Conservation (phyloP, 2,329 filamentous ascomycete genomes). For the Xylaria sp. region DNA sequence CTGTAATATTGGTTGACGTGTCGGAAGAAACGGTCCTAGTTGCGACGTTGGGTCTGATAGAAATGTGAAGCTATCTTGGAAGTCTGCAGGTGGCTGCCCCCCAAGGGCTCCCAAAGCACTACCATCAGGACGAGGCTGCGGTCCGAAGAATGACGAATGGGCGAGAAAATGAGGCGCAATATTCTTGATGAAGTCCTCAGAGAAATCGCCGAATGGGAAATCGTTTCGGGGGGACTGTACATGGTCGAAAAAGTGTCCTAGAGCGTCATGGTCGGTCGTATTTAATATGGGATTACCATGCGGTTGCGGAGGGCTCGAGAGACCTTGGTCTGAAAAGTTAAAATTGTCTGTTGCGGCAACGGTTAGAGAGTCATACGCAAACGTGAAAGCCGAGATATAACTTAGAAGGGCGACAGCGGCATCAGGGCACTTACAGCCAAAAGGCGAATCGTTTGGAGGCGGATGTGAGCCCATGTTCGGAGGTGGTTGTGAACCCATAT, state of each 20-base stretch:
- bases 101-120: slow-evolving; percentile 46
- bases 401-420: not conserved
- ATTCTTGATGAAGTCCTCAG: slow-evolving; percentile 63
- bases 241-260: slow-evolving; percentile 68
- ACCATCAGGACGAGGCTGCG: slow-evolving; percentile 55
- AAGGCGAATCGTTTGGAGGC: slow-evolving; percentile 67
- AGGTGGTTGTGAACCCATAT: slow-evolving; percentile 70
- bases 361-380: slow-evolving; percentile 32
- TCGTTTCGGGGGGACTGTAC: slow-evolving; percentile 54
- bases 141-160: slow-evolving; percentile 71
- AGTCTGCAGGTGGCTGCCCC: slow-evolving; percentile 43
- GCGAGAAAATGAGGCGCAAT: slow-evolving; percentile 74
- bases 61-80: slow-evolving; percentile 48
- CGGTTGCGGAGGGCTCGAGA: slow-evolving; percentile 68
- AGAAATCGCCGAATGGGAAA: slow-evolving; percentile 54
- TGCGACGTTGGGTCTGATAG: slow-evolving; percentile 42
- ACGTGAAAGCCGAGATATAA: not conserved
- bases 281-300: slow-evolving; percentile 74
- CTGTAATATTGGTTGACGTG: slow-evolving; percentile 31
- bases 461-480: too few relatives aligned
- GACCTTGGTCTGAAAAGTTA: slow-evolving; percentile 39
- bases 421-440: slow-evolving; percentile 70
- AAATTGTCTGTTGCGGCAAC: slow-evolving; percentile 40
- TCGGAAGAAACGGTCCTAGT: slow-evolving; percentile 43
- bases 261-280: slow-evolving; percentile 68